These are phyloP conservation scores for Solanum virginianum DNA, from an alignment of 257 asterid genomes.

Conservation along the genomic window DNA sequence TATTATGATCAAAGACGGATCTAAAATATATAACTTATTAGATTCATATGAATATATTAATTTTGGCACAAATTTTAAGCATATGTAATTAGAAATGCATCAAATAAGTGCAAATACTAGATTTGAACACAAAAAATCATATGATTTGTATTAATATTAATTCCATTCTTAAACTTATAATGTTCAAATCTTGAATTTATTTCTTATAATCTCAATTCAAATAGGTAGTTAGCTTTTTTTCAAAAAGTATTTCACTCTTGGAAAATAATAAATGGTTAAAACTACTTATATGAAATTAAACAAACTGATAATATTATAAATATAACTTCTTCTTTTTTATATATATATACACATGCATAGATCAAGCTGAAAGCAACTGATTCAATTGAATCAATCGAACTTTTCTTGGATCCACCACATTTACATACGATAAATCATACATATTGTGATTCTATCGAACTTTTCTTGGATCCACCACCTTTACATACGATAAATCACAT, in stretches of 20 bases:
- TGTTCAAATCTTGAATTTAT: too few relatives aligned
- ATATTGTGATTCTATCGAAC: not conserved
- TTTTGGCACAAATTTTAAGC: too few relatives aligned
- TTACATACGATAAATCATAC: not conserved
- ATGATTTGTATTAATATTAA: too few relatives aligned
- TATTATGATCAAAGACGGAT: not conserved
- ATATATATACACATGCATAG: not conserved
- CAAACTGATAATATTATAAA: not conserved
- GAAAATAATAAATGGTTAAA: not conserved
- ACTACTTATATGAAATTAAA: not conserved
- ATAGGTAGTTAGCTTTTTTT: not conserved
- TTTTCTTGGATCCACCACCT: not conserved
- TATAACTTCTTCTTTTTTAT: not conserved
- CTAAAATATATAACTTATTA: too few relatives aligned
- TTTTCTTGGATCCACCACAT: not conserved
- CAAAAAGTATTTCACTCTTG: not conserved
- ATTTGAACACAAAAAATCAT: not conserved
- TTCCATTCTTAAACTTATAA: not conserved
- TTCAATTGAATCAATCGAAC: not conserved
- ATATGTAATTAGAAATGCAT: not conserved
- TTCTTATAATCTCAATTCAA: not conserved
- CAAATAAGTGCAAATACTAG: not conserved
- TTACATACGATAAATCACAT: not conserved
- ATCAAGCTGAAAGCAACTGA: not conserved
- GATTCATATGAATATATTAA: too few relatives aligned